Conservation (phyloP, 78 protist genomes). For the Bigelowiella natans region DNA sequence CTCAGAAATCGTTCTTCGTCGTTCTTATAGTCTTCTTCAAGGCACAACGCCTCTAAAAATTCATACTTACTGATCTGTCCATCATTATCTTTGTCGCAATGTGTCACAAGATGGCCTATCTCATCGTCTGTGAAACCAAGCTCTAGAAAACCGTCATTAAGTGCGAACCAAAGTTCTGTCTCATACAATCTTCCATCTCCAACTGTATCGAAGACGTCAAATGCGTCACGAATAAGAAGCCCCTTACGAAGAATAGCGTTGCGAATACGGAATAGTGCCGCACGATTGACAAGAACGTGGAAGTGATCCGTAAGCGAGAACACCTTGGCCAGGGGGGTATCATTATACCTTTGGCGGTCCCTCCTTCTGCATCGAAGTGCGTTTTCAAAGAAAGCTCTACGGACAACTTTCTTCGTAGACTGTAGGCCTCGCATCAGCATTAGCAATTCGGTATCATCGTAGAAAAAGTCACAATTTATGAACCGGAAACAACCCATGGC, state of each 20-base stretch:
- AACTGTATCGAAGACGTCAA: background rate
- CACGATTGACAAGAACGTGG: background rate
- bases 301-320: background rate
- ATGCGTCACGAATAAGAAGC: background rate
- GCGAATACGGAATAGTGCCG: background rate
- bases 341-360: background rate
- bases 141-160: background rate
- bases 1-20: background rate
- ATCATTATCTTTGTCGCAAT: background rate
- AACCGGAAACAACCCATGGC: background rate
- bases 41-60: background rate
- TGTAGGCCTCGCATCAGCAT: background rate
- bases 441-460: background rate
- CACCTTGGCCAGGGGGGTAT: slow-evolving; percentile 18
- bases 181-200: background rate
- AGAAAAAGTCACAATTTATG: background rate
- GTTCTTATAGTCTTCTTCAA: background rate
- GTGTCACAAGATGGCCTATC: background rate
- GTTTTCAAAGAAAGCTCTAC: slow-evolving; percentile 1
- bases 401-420: background rate
- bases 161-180: background rate
- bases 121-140: background rate
- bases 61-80: background rate
- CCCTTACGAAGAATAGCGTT: background rate
- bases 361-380: slow-evolving; percentile 19